Conservation (phyloP, 805 yeast genomes). For the Spathaspora boniae region DNA sequence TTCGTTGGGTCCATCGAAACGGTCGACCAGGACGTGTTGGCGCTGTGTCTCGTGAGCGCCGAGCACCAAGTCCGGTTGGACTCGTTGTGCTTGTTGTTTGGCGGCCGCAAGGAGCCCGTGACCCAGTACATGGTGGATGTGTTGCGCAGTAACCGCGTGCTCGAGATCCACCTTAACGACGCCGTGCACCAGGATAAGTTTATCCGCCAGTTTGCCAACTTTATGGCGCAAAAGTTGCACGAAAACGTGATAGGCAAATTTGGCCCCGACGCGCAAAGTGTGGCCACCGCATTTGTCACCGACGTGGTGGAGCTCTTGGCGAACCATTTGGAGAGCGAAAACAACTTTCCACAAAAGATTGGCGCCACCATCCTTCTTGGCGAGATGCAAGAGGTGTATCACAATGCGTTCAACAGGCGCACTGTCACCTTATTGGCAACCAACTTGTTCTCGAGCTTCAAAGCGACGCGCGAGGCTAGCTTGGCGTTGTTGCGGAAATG, state of each 20-base stretch:
- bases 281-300: conserved; percentile 6
- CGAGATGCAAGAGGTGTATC: conserved; percentile 4
- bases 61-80: conserved; percentile 43
- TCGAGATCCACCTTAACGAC: conserved; percentile 59
- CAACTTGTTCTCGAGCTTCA: conserved; percentile 65
- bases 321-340: conserved; percentile 45
- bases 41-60: conserved; percentile 43
- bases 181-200: conserved; percentile 52
- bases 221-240: conserved; percentile 55
- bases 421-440: conserved; percentile 53
- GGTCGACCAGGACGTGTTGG: conserved; percentile 5
- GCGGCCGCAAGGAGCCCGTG: conserved; percentile 55
- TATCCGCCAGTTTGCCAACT: conserved; percentile 56
- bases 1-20: conserved; percentile 9
- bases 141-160: conserved; percentile 32
- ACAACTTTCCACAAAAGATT: conserved; percentile 39
- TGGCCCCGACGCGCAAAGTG: background rate
- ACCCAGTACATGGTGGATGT: conserved; percentile 41
- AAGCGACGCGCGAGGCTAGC: conserved; percentile 64
- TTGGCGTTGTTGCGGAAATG: conserved; percentile 16
- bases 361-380: conserved; percentile 8
- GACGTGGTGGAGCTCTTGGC: conserved; percentile 33
- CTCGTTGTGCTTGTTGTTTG: conserved; percentile 58
- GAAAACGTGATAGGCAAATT: conserved; percentile 46
- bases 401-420: conserved; percentile 12